Evolutionary conservation across 2,329 filamentous ascomycete species (phyloP), one percentile per base, ranked within the genome.

Genomic region (Pseudocercospora fuligena): DNA sequence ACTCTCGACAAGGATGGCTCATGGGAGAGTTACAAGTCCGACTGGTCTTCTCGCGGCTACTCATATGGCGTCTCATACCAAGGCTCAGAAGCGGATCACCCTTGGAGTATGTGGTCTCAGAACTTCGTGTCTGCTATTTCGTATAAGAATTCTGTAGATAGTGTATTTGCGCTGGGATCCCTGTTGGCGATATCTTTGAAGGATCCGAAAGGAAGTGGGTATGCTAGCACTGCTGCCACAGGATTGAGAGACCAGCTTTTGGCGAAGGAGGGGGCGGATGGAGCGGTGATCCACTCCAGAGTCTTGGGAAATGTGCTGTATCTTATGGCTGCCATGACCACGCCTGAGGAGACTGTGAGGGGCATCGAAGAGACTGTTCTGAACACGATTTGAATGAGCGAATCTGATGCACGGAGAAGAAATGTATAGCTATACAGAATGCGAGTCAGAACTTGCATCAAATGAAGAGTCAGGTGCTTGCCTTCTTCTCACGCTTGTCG

Each of bases 91-190:
- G 19, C 27, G 5, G n/a, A 63, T 3, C 46, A 36, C n/a, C 68
- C 83, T 1, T 94, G 91, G 90, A 93, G 90, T 64, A 85, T 88
- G 66, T 95, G 92, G 92, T 87, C 88, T 0, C 82, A 82, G 0
- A 75, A 79, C 0, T 86, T 93, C 29, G 81, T 94, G 1, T 77
- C 80, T 1, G 76, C 80, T 12, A 73, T 94, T 1, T 93, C 90
- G 4, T 80, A 84, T 21, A 82, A 82, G 2, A 69, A 79, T 0
- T 78, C 81, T 0, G 87, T 95, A 0, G 82, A 87, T 2, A 87
- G 89, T 7, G 87, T 90, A 0, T 91, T 92, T 81, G 90, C 92
- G 0, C 80, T 95, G 0, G 92, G 92, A 0, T 91, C 87, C 2
- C 90, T 95, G 0, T 81, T 95, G 11, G 89, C 90, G 0, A 88